Evolutionary conservation across 2,329 filamentous ascomycete species (phyloP).

Genomic region (Fusarium musae): DNA sequence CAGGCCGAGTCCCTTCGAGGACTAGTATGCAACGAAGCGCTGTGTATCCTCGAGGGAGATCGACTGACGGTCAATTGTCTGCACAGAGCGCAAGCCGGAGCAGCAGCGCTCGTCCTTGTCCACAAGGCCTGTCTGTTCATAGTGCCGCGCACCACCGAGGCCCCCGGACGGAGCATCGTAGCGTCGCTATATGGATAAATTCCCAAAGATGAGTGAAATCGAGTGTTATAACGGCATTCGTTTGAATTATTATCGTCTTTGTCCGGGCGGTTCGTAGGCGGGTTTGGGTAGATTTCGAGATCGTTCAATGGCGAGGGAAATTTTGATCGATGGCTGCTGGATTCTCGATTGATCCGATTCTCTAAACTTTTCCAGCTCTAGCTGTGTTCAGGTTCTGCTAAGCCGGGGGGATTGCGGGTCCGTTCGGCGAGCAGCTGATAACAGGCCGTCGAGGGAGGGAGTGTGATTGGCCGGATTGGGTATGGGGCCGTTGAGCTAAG

Average conservation of each 20-base stretch:
- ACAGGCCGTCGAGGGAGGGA: background rate
- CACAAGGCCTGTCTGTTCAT: slow-evolving; percentile 43
- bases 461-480: slow-evolving; percentile 16
- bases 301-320: slow-evolving; percentile 30
- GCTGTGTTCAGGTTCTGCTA: slow-evolving; percentile 34
- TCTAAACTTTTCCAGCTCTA: slow-evolving; percentile 46
- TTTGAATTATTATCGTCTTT: background rate
- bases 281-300: slow-evolving; percentile 7
- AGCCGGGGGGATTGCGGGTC: slow-evolving; percentile 36
- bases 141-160: slow-evolving; percentile 60
- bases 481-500: slow-evolving; percentile 20
- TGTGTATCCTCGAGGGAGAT: slow-evolving; percentile 49
- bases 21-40: slow-evolving; percentile 56
- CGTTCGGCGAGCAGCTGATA: slow-evolving; percentile 32
- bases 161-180: slow-evolving; percentile 67
- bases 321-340: slow-evolving; percentile 32
- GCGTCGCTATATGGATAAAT: slow-evolving; percentile 6
- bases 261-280: background rate
- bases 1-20: slow-evolving; percentile 70
- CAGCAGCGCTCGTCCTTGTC: slow-evolving; percentile 23
- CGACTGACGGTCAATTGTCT: slow-evolving; percentile 46
- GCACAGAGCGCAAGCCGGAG: slow-evolving; percentile 48
- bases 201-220: background rate
- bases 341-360: slow-evolving; percentile 37
- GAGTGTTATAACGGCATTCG: slow-evolving; percentile 32